Evolutionary conservation across 2,329 filamentous ascomycete genomes (phyloP).

Genomic region (Fusarium sp.): DNA sequence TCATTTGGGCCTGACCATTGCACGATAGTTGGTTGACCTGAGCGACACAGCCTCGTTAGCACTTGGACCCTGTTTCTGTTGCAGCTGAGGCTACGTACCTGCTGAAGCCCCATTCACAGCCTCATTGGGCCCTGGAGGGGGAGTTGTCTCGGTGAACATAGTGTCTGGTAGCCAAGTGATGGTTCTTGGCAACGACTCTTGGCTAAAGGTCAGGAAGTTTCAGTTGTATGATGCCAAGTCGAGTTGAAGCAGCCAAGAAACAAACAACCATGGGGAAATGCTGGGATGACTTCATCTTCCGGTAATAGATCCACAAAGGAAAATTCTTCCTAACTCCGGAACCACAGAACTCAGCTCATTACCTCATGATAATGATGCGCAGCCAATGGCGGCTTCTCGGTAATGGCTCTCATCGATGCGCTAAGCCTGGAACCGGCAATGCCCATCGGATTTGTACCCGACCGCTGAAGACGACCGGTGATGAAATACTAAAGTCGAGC

Average conservation of each 20-base stretch:
- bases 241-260: slow-evolving; percentile 13
- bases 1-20: slow-evolving; percentile 26
- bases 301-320: background rate
- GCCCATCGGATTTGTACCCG: background rate
- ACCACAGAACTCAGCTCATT: slow-evolving; percentile 7
- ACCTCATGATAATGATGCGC: background rate
- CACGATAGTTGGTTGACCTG: slow-evolving; percentile 14
- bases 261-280: background rate
- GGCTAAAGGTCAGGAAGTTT: background rate
- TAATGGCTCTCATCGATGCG: accelerated
- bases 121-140: background rate
- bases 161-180: background rate
- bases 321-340: slow-evolving; percentile 18
- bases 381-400: slow-evolving; percentile 3
- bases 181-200: slow-evolving; percentile 10
- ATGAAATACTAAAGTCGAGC: too few species aligned
- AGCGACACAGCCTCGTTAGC: background rate
- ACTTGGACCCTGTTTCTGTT: background rate
- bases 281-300: slow-evolving; percentile 20
- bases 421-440: slow-evolving; percentile 10
- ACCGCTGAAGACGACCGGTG: too few species aligned
- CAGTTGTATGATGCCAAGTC: slow-evolving; percentile 26
- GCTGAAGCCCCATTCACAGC: background rate
- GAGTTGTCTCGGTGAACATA: slow-evolving; percentile 3
- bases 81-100: background rate